Base-by-base conservation (phyloP, 805 yeast genomes). In the Candida coquimbonensis region DNA sequence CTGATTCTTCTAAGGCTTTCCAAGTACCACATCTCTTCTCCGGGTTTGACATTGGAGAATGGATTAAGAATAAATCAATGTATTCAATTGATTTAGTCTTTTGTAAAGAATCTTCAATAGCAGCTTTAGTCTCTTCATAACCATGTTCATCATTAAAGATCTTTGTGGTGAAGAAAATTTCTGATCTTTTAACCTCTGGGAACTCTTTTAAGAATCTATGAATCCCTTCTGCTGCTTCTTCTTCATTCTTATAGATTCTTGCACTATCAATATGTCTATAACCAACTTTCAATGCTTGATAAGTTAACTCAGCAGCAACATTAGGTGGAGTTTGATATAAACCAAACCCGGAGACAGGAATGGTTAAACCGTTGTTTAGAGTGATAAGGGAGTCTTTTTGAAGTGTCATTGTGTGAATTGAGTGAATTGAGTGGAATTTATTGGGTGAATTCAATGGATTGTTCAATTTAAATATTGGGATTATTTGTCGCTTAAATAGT, bases 1-100 rank as follows among this genome's bases (percentile, higher is more conserved):
- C 81, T 26, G 79, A 81, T 54, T 85, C 91, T 62, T 85, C 90
- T 73, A 86, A 72, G 1, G 89, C 90, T 55, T 66, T 70, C 77
- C 82, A 85, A 4, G 88, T 75, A 39, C 74, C 86, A 38, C 81
- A 55, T 58, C 93, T 70, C 21, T 46, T 50, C 25, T 48, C 58
- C 29, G 67, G 62, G 12, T 78, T 78, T 42, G 73, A 73, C 43
- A 67, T 55, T 19, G 93, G 91, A 8, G 81, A 71, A 59, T 81
- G 87, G 52, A 86, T 79, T 53, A 87, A 67, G 43, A 82, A 65
- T 48, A 87, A 64, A 58, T 87, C 95, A 49, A 86, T 83, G 58
- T 85, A 85, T 21, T 71, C 75, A 40, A 84, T 62, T 2, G 64
- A 72, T 38, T 73, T 66, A 9, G 78, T 82, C 42, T 69, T 65